phyloP scores from a whole-genome alignment of 2,329 filamentous ascomycete genomes.

The Orbilia javanica region DNA sequence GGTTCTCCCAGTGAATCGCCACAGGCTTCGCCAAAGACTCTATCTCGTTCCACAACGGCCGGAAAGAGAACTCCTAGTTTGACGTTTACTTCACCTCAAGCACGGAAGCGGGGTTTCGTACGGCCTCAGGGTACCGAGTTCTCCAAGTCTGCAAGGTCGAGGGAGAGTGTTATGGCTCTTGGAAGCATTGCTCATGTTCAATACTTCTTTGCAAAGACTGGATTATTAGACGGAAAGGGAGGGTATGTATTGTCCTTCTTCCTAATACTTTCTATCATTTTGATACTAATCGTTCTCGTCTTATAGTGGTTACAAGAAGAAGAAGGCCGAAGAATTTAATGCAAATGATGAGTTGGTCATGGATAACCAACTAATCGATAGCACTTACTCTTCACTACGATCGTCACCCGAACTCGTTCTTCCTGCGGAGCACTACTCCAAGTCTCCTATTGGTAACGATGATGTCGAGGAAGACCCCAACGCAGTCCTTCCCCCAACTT shows the following conservation, averaged over 20 bases:
- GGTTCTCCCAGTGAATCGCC: conserved; percentile 47
- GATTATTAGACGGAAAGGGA: conserved; percentile 91
- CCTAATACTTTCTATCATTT: neutral
- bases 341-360: conserved; percentile 60
- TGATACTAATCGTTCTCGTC: conserved; percentile 16
- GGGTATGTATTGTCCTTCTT: conserved; percentile 66
- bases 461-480: conserved; percentile 76
- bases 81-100: conserved; percentile 57
- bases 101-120: conserved; percentile 80
- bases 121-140: conserved; percentile 89
- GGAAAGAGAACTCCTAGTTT: conserved; percentile 52
- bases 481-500: conserved; percentile 92
- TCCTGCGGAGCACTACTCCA: conserved; percentile 67
- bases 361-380: conserved; percentile 70
- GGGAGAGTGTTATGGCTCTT: conserved; percentile 95
- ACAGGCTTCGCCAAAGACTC: conserved; percentile 36
- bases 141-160: conserved; percentile 85
- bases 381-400: conserved; percentile 73
- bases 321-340: conserved; percentile 27
- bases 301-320: conserved; percentile 48
- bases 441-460: conserved; percentile 67
- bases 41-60: conserved; percentile 46
- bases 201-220: conserved; percentile 97
- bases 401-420: conserved; percentile 72
- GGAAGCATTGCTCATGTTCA: conserved; percentile 97